Evolutionary conservation across 2,329 filamentous ascomycete species (phyloP), one percentile per base, ranked within the genome.

Genomic region (Zymoseptoria passerinii): DNA sequence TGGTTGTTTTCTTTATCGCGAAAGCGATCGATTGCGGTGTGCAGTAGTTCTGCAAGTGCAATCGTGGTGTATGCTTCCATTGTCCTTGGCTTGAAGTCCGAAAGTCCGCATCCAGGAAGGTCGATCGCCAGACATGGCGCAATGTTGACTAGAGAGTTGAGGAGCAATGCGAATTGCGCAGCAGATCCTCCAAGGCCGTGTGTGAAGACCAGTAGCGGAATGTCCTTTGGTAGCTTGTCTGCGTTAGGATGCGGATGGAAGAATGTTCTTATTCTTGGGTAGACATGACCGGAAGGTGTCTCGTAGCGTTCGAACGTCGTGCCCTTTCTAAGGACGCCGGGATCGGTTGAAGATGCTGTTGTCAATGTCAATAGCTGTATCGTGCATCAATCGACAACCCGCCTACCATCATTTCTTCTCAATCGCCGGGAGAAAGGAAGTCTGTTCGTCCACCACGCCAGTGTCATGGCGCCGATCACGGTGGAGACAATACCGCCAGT

Each of bases 121-220:
- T 99, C 94, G 62, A 97, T 85, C 3, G 90, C 89, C 48, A 95
- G 80, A 71, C 92, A 95, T 52, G 91, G 87, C 10, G 89, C 90
- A 53, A 91, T 78, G 69, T 95, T 90, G 40, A 88, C 83, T 52
- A 99, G 79, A 72, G 89, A 94, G 19, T 84, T 87, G 16, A 97
- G 76, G 4, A 97, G 76, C 28, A 88, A 84, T 57, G 89, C 82
- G 70, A 96, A 97, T 70, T 97, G 94, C 9, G 90, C 87, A 23
- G 91, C 82, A 0, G 90, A 95, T 53, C 94, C 94, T n/a, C 92
- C 94, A 8, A 97, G 80, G 1, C 94, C 94, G 69, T 97, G 94
- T 58, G 97, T 80, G 70, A 95, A 96, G 50, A 97, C 91, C 3
- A 97, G 77, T 8, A 99, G 76, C 1, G 94, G 94, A 9, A 96